Base-by-base conservation (phyloP, 768 basidiomycete genomes). In the Lyophyllum atratum region DNA sequence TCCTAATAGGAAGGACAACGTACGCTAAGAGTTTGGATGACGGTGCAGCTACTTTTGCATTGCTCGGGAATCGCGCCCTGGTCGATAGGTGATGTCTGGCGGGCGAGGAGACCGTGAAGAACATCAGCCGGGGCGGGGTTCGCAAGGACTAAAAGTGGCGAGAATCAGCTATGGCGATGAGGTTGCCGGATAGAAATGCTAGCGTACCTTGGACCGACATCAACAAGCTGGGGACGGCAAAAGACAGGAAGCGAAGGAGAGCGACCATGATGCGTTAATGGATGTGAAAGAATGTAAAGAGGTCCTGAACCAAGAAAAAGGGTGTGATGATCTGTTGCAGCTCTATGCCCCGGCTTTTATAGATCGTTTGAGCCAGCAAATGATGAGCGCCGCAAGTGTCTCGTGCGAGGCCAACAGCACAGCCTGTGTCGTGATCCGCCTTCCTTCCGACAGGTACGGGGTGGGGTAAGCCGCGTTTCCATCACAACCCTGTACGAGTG, bases 251-350 rank as follows among this genome's bases (percentile, higher is more conserved):
- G 46, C 33, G 26, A 21, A 56, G 37, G 40, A 54, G 25, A 29
- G 51, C 55, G 37, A 60, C 55, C 59, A 60, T 60, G 37, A 24
- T 37, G 34, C 11, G 34, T 4, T 15, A 15, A 37, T 37, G 34
- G 14, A 15, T 37, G 37, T 3, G 22, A 29, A 29, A 34, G 48
- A 49, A 28, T n/a, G 25, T 42, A 26, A 7, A 31, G 6, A 37
- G 34, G 6, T 37, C 12, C 34, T 52, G 2, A 10, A 9, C 7
- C 15, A 52, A 44, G 28, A 26, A 19, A 19, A 14, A 24, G 14
- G 19, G 19, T 14, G 14, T 37, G 34, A 37, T 37, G 12, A 37
- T 37, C 17, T 15, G 11, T 4, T 37, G 8, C 12, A 37, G 8
- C 34, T 15, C 8, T 37, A 14, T 37, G 17, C 11, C 34, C 6